Base-by-base conservation (phyloP, 1,139 yeast genomes). In the Citeromyces hawaiiensis region DNA sequence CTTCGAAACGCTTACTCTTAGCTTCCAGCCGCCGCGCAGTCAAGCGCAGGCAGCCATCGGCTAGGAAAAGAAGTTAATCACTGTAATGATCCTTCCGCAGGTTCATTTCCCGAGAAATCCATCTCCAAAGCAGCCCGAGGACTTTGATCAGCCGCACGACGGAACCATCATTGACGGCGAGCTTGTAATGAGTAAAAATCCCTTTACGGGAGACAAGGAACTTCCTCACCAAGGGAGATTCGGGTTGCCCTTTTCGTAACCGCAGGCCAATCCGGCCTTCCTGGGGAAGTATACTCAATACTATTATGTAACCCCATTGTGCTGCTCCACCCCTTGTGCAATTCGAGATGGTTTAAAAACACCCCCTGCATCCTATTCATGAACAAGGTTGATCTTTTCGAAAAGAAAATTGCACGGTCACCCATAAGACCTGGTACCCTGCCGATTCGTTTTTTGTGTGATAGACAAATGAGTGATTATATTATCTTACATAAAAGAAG, bases 91-190 rank as follows among this genome's bases (percentile, higher is more conserved):
- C n/a, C n/a, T n/a, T n/a, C n/a, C n/a, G n/a, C n/a, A n/a, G n/a
- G n/a, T 91, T 48, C 94, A 87, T 57, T 86, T 91, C 58, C 97
- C 97, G 0, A 10, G 27, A 23, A 35, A 19, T 27, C 34, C 34
- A 5, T 30, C 34, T 30, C 55, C 65, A 17, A 43, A 58, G 38
- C 61, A 67, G 19, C 74, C 71, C 34, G 72, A 70, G 14, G 72
- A 74, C 38, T 67, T 71, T 35, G 67, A 64, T 42, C 65, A 76
- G 1, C 78, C 72, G 46, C 96, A 87, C 49, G 83, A 80, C 47
- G 96, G 95, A 2, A 83, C 96, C 0, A 63, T 93, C 13, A 68
- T 93, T 13, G 99, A 93, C 55, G 98, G 98, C 3, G 99, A 93
- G 59, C 68, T 93, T 43, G 83, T 81, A 2, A 61, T 74, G 40